Evolutionary conservation across 257 asterid species (phyloP).

Genomic region (Agastache rugosa): DNA sequence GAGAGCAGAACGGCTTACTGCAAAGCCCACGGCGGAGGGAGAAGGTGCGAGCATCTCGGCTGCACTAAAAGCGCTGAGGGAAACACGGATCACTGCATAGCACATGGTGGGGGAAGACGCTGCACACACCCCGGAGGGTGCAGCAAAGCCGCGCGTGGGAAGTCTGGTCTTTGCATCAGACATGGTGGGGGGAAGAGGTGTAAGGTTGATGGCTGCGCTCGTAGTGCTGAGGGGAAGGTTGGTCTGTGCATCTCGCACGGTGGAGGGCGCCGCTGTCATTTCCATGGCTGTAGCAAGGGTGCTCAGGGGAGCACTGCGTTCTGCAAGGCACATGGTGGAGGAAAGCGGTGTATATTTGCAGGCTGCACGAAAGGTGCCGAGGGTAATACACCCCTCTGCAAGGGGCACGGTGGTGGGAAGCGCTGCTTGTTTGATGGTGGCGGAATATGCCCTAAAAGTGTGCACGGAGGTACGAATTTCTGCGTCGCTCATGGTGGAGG

Average conservation of each 20-base stretch:
- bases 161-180: constrained; percentile 85
- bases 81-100: constrained; percentile 86
- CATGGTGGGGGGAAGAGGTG: constrained; percentile 99
- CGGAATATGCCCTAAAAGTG: constrained; percentile 94
- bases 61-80: constrained; percentile 98
- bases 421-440: constrained; percentile 88
- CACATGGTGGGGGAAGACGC: constrained; percentile 94
- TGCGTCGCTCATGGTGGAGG: constrained; percentile 99
- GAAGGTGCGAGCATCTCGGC: constrained; percentile 75
- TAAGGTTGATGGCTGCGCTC: constrained; percentile 73
- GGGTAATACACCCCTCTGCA: constrained; percentile 94
- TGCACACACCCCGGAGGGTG: constrained; percentile 71
- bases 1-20: constrained; percentile 96
- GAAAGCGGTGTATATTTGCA: constrained; percentile 77
- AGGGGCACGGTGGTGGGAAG: constrained; percentile 97
- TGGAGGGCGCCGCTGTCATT: constrained; percentile 90
- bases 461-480: constrained; percentile 89
- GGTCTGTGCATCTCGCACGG: constrained; percentile 96
- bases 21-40: constrained; percentile 96
- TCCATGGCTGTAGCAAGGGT: constrained; percentile 64
- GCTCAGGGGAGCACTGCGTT: constrained; percentile 90
- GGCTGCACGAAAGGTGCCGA: constrained; percentile 94
- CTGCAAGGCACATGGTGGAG: constrained; percentile 98
- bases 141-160: constrained; percentile 88
- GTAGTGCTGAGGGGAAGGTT: constrained; percentile 92